Conservation (phyloP, 1,284 basidiomycete genomes). For the Cutaneotrichosporon sp. region DNA sequence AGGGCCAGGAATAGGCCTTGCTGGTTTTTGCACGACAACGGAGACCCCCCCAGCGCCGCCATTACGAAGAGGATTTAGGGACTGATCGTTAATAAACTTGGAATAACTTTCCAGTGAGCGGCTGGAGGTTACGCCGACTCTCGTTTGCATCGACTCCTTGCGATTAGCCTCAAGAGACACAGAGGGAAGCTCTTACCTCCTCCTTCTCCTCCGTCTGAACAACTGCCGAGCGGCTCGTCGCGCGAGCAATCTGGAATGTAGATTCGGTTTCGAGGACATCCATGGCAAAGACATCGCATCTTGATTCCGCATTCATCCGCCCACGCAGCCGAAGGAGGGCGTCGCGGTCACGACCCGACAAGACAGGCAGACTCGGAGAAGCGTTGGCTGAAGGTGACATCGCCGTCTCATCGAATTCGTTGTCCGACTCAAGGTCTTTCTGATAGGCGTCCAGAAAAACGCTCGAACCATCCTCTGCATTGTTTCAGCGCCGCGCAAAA, state of each 20-base stretch:
- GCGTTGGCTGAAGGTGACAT: slow-evolving; percentile 1
- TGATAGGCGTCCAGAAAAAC: slow-evolving; percentile 29
- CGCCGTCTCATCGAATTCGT: slow-evolving; percentile 30
- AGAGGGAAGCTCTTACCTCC: not conserved
- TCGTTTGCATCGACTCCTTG: no score
- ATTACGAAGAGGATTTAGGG: slow-evolving; percentile 22
- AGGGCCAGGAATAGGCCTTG: not conserved
- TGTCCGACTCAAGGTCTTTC: slow-evolving; percentile 29
- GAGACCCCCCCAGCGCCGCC: slow-evolving; percentile 23
- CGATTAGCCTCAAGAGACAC: not conserved
- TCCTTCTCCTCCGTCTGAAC: not conserved
- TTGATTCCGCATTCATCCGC: slow-evolving; percentile 14
- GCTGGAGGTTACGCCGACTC: no score
- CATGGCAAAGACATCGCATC: not conserved
- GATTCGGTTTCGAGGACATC: not conserved
- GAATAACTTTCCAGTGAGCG: slow-evolving; percentile 15
- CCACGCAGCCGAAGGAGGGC: slow-evolving; percentile 22
- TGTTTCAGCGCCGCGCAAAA: no score
- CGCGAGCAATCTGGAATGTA: not conserved
- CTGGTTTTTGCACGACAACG: slow-evolving; percentile 18
- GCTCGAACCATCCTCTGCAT: slow-evolving; percentile 27
- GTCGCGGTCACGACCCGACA: slow-evolving; percentile 12
- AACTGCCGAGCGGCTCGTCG: not conserved
- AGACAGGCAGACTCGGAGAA: not conserved
- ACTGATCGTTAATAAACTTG: slow-evolving; percentile 30